Percentiles rank a stretch among this genome's conserved stretches.
These are phyloP conservation scores for Laburnicola sp. DNA, from an alignment of 2,329 filamentous ascomycete species.

Conservation along the genomic window DNA sequence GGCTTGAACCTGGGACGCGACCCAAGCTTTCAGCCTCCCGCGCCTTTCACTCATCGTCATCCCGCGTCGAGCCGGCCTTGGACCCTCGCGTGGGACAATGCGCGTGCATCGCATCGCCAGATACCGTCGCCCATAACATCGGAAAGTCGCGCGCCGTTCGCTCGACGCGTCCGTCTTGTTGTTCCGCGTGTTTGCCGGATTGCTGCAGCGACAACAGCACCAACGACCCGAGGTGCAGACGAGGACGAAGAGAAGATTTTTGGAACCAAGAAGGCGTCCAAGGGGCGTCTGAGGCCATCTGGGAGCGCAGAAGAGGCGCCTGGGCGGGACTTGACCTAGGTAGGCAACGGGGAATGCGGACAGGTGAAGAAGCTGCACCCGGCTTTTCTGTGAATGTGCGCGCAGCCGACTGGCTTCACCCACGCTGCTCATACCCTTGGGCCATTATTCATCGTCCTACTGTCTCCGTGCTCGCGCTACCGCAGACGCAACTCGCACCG, in stretches of 20 bases:
- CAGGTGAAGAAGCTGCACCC: too few species aligned
- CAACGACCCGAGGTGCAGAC: constrained; percentile 16
- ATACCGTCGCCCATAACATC: constrained; percentile 11
- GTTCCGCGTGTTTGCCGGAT: constrained; percentile 31
- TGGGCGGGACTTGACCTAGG: too few species aligned
- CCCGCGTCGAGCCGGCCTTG: constrained; percentile 7
- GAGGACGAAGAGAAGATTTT: constrained; percentile 11
- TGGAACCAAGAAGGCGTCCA: background rate
- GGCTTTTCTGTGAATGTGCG: too few species aligned
- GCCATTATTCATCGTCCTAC: too few species aligned
- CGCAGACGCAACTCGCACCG: too few species aligned
- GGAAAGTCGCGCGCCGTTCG: constrained; percentile 4
- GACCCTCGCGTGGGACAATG: constrained; percentile 16
- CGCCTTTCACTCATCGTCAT: constrained; percentile 17
- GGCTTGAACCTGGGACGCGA: constrained; percentile 11
- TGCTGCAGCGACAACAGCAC: constrained; percentile 15
- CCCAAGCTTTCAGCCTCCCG: constrained; percentile 11
- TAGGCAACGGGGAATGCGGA: too few species aligned
- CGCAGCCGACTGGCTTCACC: too few species aligned
- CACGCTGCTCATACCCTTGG: too few species aligned
- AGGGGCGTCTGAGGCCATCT: too few species aligned
- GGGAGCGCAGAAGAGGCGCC: too few species aligned
- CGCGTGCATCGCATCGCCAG: constrained; percentile 17
- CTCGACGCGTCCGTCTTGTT: constrained; percentile 32
- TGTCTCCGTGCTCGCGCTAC: too few species aligned